Evolutionary conservation across 1,284 basidiomycete species (phyloP), one percentile per base, ranked within the genome.

Genomic region (Tilletia setariae): DNA sequence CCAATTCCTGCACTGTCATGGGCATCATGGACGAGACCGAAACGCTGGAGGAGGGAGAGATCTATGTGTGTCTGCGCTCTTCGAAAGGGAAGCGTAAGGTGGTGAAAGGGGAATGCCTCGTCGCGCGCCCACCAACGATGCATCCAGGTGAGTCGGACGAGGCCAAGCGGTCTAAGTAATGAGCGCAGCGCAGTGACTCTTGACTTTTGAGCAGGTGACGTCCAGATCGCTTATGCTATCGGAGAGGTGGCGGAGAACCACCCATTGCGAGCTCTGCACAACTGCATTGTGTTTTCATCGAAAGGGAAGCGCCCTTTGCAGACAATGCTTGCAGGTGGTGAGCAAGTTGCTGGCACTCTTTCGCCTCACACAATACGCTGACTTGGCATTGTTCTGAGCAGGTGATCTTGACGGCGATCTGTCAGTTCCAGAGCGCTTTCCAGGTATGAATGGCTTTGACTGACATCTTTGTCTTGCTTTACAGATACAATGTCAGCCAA

Each of bases 1-100:
- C 87, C 0, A 83, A 88, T 1, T 88, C 88, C 68, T 87, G 87
- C 71, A 84, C 88, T 23, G 84, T 91, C 2, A 89, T 91, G 21
- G 91, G 91, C 2, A 85, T 91, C n/a, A 89, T 89, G 6, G 90
- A 76, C 65, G 75, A 74, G 46, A 72, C 68, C 40, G 65, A 62
- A 21, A 64, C 49, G n/a, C 46, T 76, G 6, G 35, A 47, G 9
- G 68, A 68, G 40, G 67, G 65, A n/a, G 61, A 76, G 66, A 70
- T 76, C 67, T 71, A 70, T 59, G 75, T 64, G 7, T 66, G 68
- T 43, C 66, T 76, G 2, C 51, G 73, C 16, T 62, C 67, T 23
- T 23, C 63, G 23, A 61, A 64, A 1, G 70, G 72, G 11, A 7
- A 47, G 2, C 47, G 65, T 13, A 47, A 42, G 16, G 21, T 70